Evolutionary conservation across 371 early-diverging fungal genomes (phyloP), one percentile per base, ranked within the genome.

Genomic region (Polyrhizophydium stewartii): DNA sequence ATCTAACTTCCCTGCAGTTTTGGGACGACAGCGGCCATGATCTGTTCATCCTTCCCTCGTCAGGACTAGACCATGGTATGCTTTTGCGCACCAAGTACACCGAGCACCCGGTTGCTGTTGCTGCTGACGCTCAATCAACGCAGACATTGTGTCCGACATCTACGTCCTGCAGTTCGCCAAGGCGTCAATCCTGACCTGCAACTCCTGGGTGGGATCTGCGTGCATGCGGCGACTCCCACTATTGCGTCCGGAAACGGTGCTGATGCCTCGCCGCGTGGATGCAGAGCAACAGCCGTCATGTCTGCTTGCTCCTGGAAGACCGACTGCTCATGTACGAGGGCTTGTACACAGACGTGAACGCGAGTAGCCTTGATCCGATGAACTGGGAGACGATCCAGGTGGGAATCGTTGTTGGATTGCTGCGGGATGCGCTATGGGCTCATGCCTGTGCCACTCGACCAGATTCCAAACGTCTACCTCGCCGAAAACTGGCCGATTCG

Each of bases 401-500:
- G 71, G 7, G 40, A 5, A n/a, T 45, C 24, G 10, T 45, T n/a
- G 27, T 16, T 33, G 41, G 50, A 40, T 67, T 1, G 21, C 25
- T 0, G 43, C 31, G 25, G 22, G 5, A 2, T n/a, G 28, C 35
- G 21, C 32, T 7, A 9, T 28, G 10, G 24, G 6, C 55, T 33
- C 9, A 33, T 17, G 24, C 22, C 24, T 25, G 6, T 37, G 25
- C 47, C 30, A 25, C 24, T 22, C 7, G 12, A 28, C 21, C 56
- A 89, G 84, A 83, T 88, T 47, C 92, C 92, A 0, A 71, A 76
- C 13, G 82, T 87, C 63, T 92, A 92, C 62, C 82, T 91, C 50
- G 79, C 88, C 10, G 85, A 85, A 45, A 89, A 91, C 63, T 92
- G 92, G 92, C 92, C 92, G 6, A 89, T 91, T 31, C 79, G 82